Evolutionary conservation across 1,284 basidiomycete genomes (phyloP).

Genomic region (Coniferiporia sulphurascens): DNA sequence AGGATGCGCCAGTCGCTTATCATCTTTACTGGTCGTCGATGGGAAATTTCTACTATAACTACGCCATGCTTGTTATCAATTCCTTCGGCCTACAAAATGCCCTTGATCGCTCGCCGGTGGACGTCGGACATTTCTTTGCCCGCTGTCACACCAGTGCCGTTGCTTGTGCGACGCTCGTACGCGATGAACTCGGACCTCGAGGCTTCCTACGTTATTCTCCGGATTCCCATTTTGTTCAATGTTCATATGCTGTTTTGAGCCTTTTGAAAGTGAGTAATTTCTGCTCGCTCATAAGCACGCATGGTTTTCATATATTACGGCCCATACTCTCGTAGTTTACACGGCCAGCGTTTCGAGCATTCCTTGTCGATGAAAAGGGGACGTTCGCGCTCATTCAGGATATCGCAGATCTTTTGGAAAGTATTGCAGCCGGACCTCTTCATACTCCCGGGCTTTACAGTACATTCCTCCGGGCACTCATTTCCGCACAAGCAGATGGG

Average conservation of each 20-base stretch:
- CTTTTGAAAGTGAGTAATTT: conserved; percentile 69
- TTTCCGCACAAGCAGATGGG: conserved; percentile 52
- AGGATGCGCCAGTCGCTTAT: conserved; percentile 3
- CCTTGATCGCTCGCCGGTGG: conserved; percentile 66
- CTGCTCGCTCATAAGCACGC: conserved; percentile 20
- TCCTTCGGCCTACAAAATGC: conserved; percentile 95
- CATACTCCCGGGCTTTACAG: conserved; percentile 88
- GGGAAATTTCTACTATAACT: conserved; percentile 76
- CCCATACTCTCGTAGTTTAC: conserved; percentile 49
- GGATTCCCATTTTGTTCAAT: conserved; percentile 90
- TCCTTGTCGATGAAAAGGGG: conserved; percentile 67
- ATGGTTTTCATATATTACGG: conserved; percentile 22
- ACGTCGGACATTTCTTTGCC: conserved; percentile 85
- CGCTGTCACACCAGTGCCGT: conserved; percentile 77
- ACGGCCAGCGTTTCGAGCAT: conserved; percentile 75
- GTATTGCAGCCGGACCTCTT: conserved; percentile 63
- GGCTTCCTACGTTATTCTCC: conserved; percentile 83
- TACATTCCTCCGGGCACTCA: conserved; percentile 77
- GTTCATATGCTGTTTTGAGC: conserved; percentile 83
- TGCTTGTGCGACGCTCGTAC: conserved; percentile 61
- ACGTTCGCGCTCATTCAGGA: conserved; percentile 73
- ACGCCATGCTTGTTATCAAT: conserved; percentile 83
- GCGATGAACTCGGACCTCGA: conserved; percentile 69
- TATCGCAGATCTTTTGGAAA: conserved; percentile 75
- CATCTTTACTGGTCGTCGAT: conserved; percentile 49